Percentiles rank a stretch among this genome's conserved stretches.
These are phyloP conservation scores for Globisporangium camurandrum DNA, from an alignment of 352 stramenopile species.

Conservation along the genomic window DNA sequence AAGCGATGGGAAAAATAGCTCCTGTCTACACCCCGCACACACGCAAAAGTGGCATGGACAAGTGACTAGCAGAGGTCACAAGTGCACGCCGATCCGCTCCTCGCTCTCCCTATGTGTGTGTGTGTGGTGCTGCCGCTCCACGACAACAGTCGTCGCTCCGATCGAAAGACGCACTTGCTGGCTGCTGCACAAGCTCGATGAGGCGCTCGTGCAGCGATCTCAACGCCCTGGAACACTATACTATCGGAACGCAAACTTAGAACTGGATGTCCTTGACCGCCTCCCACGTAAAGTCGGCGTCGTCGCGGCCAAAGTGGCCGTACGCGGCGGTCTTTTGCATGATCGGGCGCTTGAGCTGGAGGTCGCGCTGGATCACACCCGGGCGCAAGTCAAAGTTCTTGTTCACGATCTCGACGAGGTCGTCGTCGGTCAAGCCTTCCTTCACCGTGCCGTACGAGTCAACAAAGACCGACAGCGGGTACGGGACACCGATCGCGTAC, in stretches of 20 bases:
- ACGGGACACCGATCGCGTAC: constrained; percentile 97
- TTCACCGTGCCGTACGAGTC: constrained; percentile 98
- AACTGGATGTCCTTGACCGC: constrained; percentile 89
- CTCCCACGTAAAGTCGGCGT: constrained; percentile 99
- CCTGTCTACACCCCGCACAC: no score
- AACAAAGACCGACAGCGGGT: constrained; percentile 96
- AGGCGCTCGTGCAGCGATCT: no score
- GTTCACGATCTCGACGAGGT: constrained; percentile 97
- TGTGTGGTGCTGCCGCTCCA: no score
- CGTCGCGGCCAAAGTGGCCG: constrained; percentile 98
- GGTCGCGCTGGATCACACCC: constrained; percentile 97
- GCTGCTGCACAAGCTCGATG: no score
- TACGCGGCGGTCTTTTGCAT: constrained; percentile 99
- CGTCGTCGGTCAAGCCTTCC: constrained; percentile 91
- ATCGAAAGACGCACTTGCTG: no score
- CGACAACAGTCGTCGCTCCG: no score
- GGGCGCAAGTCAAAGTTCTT: constrained; percentile 99
- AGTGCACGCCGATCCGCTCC: no score
- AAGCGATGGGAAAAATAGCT: no score
- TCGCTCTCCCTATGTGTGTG: no score
- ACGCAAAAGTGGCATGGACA: no score
- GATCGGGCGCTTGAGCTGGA: constrained; percentile 95
- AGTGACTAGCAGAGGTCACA: no score
- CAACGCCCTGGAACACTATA: constrained; percentile 24
- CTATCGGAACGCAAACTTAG: constrained; percentile 29